Evolutionary conservation across 2,329 filamentous ascomycete species (phyloP), one percentile per base, ranked within the genome.

Genomic region (Alternaria longipes): DNA sequence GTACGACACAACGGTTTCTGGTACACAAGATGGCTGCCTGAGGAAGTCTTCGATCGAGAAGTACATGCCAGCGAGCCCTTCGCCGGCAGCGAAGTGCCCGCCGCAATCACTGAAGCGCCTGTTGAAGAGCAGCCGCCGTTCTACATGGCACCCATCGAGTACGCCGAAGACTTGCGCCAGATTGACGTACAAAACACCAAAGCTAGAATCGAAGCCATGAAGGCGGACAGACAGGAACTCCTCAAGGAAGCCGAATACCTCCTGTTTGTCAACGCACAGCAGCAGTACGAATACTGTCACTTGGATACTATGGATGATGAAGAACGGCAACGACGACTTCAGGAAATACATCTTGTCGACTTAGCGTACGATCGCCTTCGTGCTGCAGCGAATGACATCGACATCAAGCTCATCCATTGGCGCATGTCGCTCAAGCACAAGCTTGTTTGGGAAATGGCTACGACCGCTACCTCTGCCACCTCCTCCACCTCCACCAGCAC

Each of bases 1-100:
- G 65, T 75, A 8, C 67, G 66, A 12, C 69, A 72, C 55, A 68
- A 72, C 49, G 66, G 64, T 3, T 42, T 74, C 20, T 72, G 68
- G 67, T 68, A 72, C 49, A 64, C 67, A 1, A 64, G 65, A 30
- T 66, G 68, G n/a, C 42, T 73, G 5, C 66, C 69, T 16, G 60
- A 64, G 5, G 45, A 61, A 16, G 66, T 64, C 3, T 66, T 61
- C 40, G 66, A 72, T 14, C 56, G 62, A 18, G 59, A 59, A 12
- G 69, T 72, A 16, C 46, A 36, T 8, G 30, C 20, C 30, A 20
- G 5, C 0, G 52, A 66, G 38, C 52, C 54, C 24, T 58, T 53
- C 14, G 30, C 51, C 2, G 55, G 57, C 14, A 20, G 20, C 22
- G 44, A 32, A 11, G 40, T 18, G 22, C 49, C 16, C 12, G 14